Base-by-base conservation (phyloP, 495 filamentous ascomycete species). In the Staphylotrichum longicolle region DNA sequence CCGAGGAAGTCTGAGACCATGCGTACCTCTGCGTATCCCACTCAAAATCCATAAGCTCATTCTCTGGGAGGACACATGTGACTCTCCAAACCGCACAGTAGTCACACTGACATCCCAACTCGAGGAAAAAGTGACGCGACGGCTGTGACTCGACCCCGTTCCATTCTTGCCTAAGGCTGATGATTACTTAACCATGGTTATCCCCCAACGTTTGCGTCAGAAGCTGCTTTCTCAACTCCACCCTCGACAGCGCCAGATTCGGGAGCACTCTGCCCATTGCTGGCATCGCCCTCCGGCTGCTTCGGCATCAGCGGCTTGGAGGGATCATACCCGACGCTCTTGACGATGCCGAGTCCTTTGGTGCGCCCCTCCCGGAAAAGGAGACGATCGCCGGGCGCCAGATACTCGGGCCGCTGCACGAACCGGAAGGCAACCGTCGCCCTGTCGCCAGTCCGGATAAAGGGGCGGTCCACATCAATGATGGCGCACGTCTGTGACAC, bases 401-500 rank as follows among this genome's bases (percentile, higher is more conserved):
- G 76, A 65, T 95, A 98, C 77, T 98, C 94, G 37, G 94, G 94
- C n/a, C 95, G 80, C 72, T 98, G 95, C 47, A 96, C 88, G 70
- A 98, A 98, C 12, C 87, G 85, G 74, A 98, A 98, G 1, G 94
- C 94, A 12, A 98, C 95, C 0, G 84, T 82, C 7, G 95, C 94
- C 34, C 94, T 81, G 72, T 98, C 94, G 5, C 94, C 94, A 0
- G 95, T 97, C 11, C 94, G 83, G 66, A 98, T 96, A 67, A 91
- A 95, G 27, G 89, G 88, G n/a, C 93, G 87, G 69, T 98, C 94
- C 60, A 98, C 95, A 67, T 97, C 94, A 66, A 98, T 96, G 68
- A 98, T 97, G 7, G 91, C 86, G 65, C 95, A 98, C 0, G 94
- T 98, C 75, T 98, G 94, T 58, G 87, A 91, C 55, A 98, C 90